These are phyloP conservation scores for Puya raimondii DNA, from an alignment of 176 grass and related monocot genomes.

Conservation along the genomic window DNA sequence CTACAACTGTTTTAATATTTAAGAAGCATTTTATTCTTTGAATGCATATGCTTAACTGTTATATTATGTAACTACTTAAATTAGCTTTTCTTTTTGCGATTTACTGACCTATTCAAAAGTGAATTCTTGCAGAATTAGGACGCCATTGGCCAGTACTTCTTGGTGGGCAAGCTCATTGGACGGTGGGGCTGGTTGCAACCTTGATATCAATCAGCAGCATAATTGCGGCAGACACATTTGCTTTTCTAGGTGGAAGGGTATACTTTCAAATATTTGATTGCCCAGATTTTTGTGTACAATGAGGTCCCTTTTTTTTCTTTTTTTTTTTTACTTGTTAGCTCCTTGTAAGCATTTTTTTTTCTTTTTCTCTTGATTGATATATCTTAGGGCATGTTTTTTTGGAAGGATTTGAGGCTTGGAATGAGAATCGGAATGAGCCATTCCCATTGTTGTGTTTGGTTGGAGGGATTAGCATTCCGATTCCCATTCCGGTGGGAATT, in stretches of 20 bases:
- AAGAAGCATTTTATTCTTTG: too few species aligned
- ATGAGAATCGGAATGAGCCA: too few species aligned
- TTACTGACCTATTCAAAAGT: constrained; percentile 16
- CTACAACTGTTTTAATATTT: too few species aligned
- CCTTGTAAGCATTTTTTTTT: background rate
- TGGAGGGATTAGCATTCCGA: too few species aligned
- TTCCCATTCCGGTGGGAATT: too few species aligned
- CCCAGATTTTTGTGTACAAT: background rate
- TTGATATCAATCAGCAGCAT: constrained; percentile 96
- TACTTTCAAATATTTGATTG: constrained; percentile 16
- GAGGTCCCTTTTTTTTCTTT: background rate
- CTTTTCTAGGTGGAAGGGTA: constrained; percentile 95
- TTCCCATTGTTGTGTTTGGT: too few species aligned
- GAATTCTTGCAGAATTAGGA: constrained; percentile 42
- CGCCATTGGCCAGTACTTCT: constrained; percentile 75
- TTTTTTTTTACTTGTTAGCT: constrained; percentile 14
- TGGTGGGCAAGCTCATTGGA: constrained; percentile 89
- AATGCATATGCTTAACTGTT: background rate
- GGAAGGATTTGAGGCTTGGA: too few species aligned
- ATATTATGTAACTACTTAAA: background rate
- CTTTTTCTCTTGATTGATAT: background rate
- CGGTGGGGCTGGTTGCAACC: constrained; percentile 84
- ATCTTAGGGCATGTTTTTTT: background rate
- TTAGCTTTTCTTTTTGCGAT: background rate
- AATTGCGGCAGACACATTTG: constrained; percentile 91